Percentiles rank a stretch among this genome's conserved stretches.
These are phyloP conservation scores for Cadophora gregata DNA, from an alignment of 2,329 filamentous ascomycete genomes.

Conservation along the genomic window DNA sequence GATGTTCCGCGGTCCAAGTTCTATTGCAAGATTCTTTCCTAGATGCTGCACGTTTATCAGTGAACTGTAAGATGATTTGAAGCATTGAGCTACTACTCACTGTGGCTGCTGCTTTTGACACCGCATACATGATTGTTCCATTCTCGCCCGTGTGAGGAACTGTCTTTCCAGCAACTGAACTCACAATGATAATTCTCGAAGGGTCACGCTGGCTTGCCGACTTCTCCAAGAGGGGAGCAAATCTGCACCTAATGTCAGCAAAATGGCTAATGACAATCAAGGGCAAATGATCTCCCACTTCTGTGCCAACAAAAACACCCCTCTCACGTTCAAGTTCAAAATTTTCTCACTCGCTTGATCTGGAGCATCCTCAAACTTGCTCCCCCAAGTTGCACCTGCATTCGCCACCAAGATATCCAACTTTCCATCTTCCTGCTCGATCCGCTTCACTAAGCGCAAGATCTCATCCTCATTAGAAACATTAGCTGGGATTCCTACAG, in stretches of 20 bases:
- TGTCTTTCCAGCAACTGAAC: constrained; percentile 68
- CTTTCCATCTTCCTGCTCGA: constrained; percentile 61
- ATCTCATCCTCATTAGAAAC: constrained; percentile 66
- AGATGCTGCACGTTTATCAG: constrained; percentile 56
- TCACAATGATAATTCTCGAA: constrained; percentile 68
- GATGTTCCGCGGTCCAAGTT: constrained; percentile 69
- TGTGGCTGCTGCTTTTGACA: constrained; percentile 69
- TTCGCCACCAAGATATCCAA: constrained; percentile 75
- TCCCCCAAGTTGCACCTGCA: constrained; percentile 74
- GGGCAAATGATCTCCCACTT: constrained; percentile 48
- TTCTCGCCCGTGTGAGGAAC: constrained; percentile 64
- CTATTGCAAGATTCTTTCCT: constrained; percentile 70
- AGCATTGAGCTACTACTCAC: constrained; percentile 37
- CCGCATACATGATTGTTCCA: constrained; percentile 69
- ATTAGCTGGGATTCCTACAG: constrained; percentile 70
- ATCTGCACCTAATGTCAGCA: constrained; percentile 32
- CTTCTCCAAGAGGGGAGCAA: constrained; percentile 55
- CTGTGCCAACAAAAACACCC: constrained; percentile 71
- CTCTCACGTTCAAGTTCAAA: constrained; percentile 74
- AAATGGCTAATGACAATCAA: no score
- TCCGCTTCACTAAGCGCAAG: constrained; percentile 61
- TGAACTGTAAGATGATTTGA: no score
- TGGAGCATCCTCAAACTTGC: constrained; percentile 67
- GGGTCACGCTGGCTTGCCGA: constrained; percentile 58
- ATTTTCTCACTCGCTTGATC: constrained; percentile 68